Evolutionary conservation across 2,329 filamentous ascomycete species (phyloP).

Genomic region (Alternaria atra): DNA sequence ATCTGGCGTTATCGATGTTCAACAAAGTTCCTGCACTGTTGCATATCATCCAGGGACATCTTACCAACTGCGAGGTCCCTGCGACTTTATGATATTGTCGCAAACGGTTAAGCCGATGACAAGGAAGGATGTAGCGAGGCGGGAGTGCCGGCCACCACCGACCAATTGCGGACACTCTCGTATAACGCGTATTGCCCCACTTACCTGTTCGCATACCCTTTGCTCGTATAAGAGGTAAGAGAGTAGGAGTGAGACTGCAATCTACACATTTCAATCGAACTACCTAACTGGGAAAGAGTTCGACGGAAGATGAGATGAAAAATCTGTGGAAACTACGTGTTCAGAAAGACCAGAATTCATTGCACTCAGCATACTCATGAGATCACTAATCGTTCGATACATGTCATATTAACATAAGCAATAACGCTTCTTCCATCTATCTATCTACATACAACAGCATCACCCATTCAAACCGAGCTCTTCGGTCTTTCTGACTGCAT

Average conservation of each 20-base stretch:
- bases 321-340: too few relatives aligned
- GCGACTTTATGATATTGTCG: not conserved
- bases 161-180: not conserved
- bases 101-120: not conserved
- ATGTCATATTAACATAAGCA: constrained; percentile 16
- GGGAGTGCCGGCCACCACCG: not conserved
- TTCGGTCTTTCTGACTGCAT: not conserved
- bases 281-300: not conserved
- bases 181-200: not conserved
- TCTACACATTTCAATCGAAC: not conserved
- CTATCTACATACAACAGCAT: not conserved
- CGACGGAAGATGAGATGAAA: not conserved
- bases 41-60: not conserved
- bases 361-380: too few relatives aligned
- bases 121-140: constrained; percentile 1
- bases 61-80: not conserved
- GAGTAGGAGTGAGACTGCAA: not conserved
- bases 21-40: not conserved
- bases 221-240: not conserved
- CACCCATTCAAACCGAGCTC: not conserved
- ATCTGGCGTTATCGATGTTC: not conserved
- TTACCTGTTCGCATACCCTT: not conserved
- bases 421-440: constrained; percentile 1
- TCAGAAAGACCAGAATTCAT: too few relatives aligned
- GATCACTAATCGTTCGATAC: not conserved